Conservation (phyloP, 2,329 filamentous ascomycete genomes). For the Pestalotiopsis sp. region DNA sequence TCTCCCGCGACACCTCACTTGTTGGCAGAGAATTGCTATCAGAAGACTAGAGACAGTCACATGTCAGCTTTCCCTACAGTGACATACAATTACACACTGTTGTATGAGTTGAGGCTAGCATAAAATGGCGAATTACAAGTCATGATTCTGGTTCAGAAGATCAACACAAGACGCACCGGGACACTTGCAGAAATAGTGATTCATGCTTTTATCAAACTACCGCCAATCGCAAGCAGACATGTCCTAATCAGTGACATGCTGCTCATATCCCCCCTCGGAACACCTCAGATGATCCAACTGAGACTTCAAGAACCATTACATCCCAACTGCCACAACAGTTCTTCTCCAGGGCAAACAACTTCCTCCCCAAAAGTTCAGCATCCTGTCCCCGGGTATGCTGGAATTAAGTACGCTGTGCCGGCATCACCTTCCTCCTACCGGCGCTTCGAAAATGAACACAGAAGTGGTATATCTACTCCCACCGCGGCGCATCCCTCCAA, state of each 20-base stretch:
- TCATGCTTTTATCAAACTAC: not conserved
- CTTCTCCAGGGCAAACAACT: not conserved
- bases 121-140: too few species aligned
- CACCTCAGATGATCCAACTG: not conserved
- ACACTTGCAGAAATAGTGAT: not conserved
- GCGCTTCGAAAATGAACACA: not conserved
- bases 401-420: not conserved
- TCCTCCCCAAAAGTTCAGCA: not conserved
- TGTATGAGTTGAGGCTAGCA: too few species aligned
- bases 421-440: not conserved
- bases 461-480: slow-evolving; percentile 5
- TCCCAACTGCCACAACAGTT: not conserved
- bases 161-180: not conserved
- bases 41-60: too few species aligned
- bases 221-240: not conserved
- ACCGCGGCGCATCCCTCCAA: not conserved
- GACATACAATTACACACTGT: too few species aligned
- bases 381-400: not conserved
- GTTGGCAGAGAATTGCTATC: too few species aligned
- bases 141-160: too few species aligned
- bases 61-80: too few species aligned
- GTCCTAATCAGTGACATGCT: not conserved
- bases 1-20: too few species aligned
- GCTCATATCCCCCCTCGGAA: not conserved
- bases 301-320: not conserved